These are phyloP conservation scores for Coemansia sp. DNA, from an alignment of 192 early-diverging fungal species.

Conservation along the genomic window DNA sequence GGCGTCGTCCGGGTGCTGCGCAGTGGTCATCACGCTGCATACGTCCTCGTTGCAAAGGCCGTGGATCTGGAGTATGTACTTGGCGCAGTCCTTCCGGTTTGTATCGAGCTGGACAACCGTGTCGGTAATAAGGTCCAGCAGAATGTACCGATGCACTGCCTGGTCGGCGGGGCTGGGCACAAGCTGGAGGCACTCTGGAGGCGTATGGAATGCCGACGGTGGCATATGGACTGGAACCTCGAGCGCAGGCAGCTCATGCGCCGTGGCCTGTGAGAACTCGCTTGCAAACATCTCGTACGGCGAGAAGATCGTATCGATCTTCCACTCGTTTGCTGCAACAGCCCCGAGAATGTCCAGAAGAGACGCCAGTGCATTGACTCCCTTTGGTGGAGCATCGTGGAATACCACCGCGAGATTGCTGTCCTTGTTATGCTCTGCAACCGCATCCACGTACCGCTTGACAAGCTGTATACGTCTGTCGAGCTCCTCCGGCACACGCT, in stretches of 20 bases:
- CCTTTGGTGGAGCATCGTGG: slow-evolving; percentile 37
- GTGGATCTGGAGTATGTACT: slow-evolving; percentile 69
- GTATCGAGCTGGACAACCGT: slow-evolving; percentile 78
- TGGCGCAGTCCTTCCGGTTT: slow-evolving; percentile 91
- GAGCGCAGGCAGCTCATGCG: slow-evolving; percentile 43
- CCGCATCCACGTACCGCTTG: slow-evolving; percentile 29
- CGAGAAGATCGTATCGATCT: slow-evolving; percentile 35
- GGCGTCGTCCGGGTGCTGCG: slow-evolving; percentile 31
- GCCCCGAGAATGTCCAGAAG: slow-evolving; percentile 30
- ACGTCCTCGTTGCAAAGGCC: slow-evolving; percentile 56
- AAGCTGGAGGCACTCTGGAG: slow-evolving; percentile 43
- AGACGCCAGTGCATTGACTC: slow-evolving; percentile 30
- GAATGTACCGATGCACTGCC: slow-evolving; percentile 54
- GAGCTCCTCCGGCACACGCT: slow-evolving; percentile 29
- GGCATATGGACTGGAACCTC: slow-evolving; percentile 28
- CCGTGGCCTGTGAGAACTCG: slow-evolving; percentile 40
- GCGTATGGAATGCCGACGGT: slow-evolving; percentile 21
- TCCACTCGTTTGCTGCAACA: slow-evolving; percentile 35
- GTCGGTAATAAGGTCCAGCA: slow-evolving; percentile 81
- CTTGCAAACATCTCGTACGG: slow-evolving; percentile 40
- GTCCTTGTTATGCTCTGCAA: slow-evolving; percentile 12
- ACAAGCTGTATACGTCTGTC: slow-evolving; percentile 19
- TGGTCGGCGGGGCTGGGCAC: slow-evolving; percentile 39
- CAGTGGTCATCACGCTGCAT: slow-evolving; percentile 42
- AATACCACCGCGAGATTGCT: slow-evolving; percentile 30